Base-by-base conservation (phyloP, 768 basidiomycete species). In the Rhizopogon vinicolor region DNA sequence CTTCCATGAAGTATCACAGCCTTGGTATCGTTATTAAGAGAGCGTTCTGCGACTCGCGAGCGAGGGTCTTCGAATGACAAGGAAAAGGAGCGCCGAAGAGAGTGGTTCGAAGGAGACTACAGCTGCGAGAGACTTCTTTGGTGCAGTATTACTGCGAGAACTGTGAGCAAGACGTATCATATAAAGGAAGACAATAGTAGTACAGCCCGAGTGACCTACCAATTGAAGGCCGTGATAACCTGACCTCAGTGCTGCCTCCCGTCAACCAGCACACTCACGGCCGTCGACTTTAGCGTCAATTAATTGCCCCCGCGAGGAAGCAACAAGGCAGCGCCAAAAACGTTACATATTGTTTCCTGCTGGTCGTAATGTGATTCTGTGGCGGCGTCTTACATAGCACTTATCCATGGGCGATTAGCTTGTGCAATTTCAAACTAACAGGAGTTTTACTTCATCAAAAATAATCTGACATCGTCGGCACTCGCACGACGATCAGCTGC, bases 251-350 rank as follows among this genome's bases (percentile, higher is more conserved):
- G 7, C 13, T 49, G 46, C 48, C 48, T 49, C 33, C 46, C 46
- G 33, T 35, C 6, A 22, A 37, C 14, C 48, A 37, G 48, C 48
- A 49, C 48, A 49, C 48, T 10, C 33, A 35, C 48, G 48, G 48
- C 48, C 48, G 48, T 49, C 14, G 35, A 49, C 2, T 2, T 37
- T 37, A 49, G 48, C 48, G 48, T 49, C 48, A 37, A 49, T 49
- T 49, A 49, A 49, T 49, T 49, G 35, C 22, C 33, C 1, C 48
- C 48, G 48, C 48, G 35, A 19, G 48, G 48, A 35, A 49, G 6
- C 48, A 49, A 49, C 48, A 49, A 49, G 48, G 48, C 48, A 22
- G 48, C 48, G 48, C 16, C 48, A 49, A 49, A 49, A 49, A 13
- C 48, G 48, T 49, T 37, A 37, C 48, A 25, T 49, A 49, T 8